These are phyloP conservation scores for Purpureocillium takamizusanense DNA, from an alignment of 2,329 filamentous ascomycete species.

Conservation along the genomic window DNA sequence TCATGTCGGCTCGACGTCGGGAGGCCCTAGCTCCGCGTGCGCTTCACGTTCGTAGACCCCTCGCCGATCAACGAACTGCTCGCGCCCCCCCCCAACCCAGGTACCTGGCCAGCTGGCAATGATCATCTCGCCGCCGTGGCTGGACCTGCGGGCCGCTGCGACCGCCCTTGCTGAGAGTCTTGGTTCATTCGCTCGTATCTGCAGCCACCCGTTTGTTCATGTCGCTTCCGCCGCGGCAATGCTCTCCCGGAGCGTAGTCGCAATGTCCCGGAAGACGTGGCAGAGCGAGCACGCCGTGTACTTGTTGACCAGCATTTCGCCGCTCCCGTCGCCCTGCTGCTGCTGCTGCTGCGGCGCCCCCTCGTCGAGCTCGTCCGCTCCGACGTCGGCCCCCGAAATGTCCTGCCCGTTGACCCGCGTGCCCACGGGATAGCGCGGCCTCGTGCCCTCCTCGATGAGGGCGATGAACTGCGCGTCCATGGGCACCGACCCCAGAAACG, in stretches of 20 bases:
- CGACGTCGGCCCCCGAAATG: conserved; percentile 21
- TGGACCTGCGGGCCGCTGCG: too few species aligned
- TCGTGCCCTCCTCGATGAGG: conserved; percentile 65
- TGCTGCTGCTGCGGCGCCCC: too few species aligned
- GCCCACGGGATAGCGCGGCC: conserved; percentile 60
- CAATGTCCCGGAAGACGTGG: conserved; percentile 59
- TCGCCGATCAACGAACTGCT: too few species aligned
- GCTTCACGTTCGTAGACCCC: too few species aligned
- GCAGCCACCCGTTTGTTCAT: neutral
- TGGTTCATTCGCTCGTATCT: too few species aligned
- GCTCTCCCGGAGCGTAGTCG: conserved; percentile 19
- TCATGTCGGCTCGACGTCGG: too few species aligned
- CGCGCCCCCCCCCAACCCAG: too few species aligned
- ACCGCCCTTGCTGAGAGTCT: too few species aligned
- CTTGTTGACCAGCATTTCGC: conserved; percentile 53
- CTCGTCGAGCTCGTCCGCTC: conserved; percentile 11
- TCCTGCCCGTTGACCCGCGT: conserved; percentile 52
- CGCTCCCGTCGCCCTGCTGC: conserved; percentile 6
- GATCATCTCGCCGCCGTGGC: neutral
- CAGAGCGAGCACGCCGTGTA: conserved; percentile 64
- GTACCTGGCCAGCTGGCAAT: too few species aligned
- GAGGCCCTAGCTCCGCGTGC: too few species aligned
- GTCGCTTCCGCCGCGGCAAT: neutral
- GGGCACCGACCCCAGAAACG: conserved; percentile 78
- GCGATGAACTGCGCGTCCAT: conserved; percentile 89